These are phyloP conservation scores for Mercurialis annua DNA, from an alignment of 345 rosid genomes.

Conservation along the genomic window DNA sequence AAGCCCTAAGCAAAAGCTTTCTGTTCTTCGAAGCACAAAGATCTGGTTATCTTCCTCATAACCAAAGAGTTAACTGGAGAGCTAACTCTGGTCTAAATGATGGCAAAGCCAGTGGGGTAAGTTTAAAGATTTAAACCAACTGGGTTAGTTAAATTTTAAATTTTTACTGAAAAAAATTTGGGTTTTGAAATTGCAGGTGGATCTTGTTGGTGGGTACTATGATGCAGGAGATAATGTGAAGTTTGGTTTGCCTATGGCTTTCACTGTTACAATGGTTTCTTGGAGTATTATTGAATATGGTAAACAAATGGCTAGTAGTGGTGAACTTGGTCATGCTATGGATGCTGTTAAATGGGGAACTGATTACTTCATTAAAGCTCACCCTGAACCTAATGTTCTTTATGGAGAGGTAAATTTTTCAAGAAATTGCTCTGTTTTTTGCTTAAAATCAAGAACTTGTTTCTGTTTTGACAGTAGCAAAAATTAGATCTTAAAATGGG, in stretches of 20 bases:
- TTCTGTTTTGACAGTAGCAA: neutral
- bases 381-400: conserved; percentile 84
- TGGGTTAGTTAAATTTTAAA: neutral
- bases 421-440: neutral
- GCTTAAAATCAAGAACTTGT: neutral
- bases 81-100: conserved; percentile 83
- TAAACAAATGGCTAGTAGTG: conserved; percentile 60
- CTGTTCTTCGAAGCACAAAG: conserved; percentile 98
- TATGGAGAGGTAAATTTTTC: conserved; percentile 75
- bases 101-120: conserved; percentile 96
- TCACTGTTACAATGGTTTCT: conserved; percentile 96
- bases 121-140: conserved; percentile 16
- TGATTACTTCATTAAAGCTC: conserved; percentile 94
- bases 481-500: neutral
- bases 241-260: conserved; percentile 98
- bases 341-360: conserved; percentile 97
- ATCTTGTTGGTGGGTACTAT: conserved; percentile 95
- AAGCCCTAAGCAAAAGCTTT: conserved; percentile 90
- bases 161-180: neutral
- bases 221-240: conserved; percentile 99
- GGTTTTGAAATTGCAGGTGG: conserved; percentile 51
- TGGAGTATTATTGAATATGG: conserved; percentile 97
- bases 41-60: conserved; percentile 82
- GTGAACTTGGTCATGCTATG: conserved; percentile 82
- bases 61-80: conserved; percentile 92